Evolutionary conservation across 768 basidiomycete species (phyloP).

Genomic region (Phanerochaete sordida): DNA sequence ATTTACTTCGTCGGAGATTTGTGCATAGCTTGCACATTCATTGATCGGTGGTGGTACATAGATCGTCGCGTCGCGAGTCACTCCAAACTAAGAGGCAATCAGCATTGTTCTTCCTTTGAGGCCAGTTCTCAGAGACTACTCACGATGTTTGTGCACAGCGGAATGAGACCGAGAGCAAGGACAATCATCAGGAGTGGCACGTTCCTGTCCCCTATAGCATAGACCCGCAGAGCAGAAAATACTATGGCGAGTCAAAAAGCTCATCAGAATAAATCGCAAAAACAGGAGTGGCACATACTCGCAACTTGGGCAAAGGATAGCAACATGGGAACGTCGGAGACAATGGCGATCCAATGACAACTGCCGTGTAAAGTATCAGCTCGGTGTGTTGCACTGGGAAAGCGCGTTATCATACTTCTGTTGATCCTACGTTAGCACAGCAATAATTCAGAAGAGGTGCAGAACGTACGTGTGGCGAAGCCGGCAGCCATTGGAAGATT

Average conservation of each 20-base stretch:
- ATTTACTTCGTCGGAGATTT: not conserved
- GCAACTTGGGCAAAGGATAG: not conserved
- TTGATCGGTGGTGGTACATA: not conserved
- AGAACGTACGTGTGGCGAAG: too few species aligned
- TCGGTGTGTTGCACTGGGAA: too few species aligned
- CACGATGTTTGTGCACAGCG: not conserved
- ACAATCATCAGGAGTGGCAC: not conserved
- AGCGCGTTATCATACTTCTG: too few species aligned
- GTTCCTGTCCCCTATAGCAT: not conserved
- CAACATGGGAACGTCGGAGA: not conserved
- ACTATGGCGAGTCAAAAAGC: not conserved
- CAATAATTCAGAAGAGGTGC: too few species aligned
- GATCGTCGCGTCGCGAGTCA: not conserved
- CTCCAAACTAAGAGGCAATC: too few species aligned
- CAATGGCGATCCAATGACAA: not conserved
- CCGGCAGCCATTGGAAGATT: not conserved
- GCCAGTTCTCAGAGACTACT: not conserved
- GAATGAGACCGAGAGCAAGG: not conserved
- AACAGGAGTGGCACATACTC: not conserved
- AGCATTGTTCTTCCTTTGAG: not conserved
- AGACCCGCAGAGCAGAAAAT: not conserved
- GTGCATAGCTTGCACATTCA: not conserved
- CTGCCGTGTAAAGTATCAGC: not conserved
- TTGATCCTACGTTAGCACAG: too few species aligned
- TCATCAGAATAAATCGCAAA: not conserved